Percentiles rank a stretch among this genome's conserved stretches.
phyloP scores from a whole-genome alignment of 2,329 filamentous ascomycete genomes.

The Aspergillus sp. region DNA sequence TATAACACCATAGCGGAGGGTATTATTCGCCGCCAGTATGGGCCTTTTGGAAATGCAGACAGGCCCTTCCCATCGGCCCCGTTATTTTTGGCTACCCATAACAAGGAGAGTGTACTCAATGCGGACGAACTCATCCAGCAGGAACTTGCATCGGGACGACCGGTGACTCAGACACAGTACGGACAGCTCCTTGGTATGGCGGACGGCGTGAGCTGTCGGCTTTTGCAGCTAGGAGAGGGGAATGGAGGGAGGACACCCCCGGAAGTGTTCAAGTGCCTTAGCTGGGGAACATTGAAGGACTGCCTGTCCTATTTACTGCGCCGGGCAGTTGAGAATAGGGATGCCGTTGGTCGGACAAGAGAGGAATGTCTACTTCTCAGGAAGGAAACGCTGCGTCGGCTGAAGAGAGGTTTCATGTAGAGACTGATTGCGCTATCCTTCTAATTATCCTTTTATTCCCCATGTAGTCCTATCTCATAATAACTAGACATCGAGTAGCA shows the following conservation, averaged over 20 bases:
- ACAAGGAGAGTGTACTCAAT: slow-evolving; percentile 48
- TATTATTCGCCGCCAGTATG: slow-evolving; percentile 44
- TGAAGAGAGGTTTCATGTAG: no score
- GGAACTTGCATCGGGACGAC: slow-evolving; percentile 43
- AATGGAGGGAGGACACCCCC: slow-evolving; percentile 21
- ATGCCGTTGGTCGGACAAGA: slow-evolving; percentile 64
- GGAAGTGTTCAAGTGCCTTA: slow-evolving; percentile 53
- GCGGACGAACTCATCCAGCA: slow-evolving; percentile 38
- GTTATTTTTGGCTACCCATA: slow-evolving; percentile 56
- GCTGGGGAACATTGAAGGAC: slow-evolving; percentile 55
- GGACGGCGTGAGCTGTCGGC: slow-evolving; percentile 69
- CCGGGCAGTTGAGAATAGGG: slow-evolving; percentile 69
- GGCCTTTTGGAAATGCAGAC: slow-evolving; percentile 13
- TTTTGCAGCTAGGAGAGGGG: slow-evolving; percentile 37
- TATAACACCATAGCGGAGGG: slow-evolving; percentile 54
- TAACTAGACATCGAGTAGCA: no score
- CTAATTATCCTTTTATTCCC: no score
- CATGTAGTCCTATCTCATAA: no score
- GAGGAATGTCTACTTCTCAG: slow-evolving; percentile 47
- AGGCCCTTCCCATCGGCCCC: slow-evolving; percentile 32
- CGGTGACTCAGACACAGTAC: slow-evolving; percentile 50
- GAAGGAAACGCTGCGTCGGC: no score
- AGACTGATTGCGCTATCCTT: no score
- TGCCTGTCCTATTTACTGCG: slow-evolving; percentile 58
- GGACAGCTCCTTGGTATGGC: slow-evolving; percentile 89